Base-by-base conservation (phyloP, 1,284 basidiomycete genomes). In the Porodaedalea pini region DNA sequence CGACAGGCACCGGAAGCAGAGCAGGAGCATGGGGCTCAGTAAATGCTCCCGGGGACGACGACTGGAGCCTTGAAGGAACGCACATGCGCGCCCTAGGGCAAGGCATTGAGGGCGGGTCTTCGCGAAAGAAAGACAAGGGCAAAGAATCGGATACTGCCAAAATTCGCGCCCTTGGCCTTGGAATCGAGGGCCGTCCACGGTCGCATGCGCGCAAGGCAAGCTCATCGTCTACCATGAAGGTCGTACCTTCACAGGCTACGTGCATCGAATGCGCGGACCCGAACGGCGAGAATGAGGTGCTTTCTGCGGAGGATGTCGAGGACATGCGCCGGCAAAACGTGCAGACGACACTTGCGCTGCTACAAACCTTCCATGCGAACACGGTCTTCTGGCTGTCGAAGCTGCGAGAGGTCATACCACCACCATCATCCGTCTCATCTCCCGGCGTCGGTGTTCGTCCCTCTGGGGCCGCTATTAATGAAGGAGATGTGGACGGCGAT, bases 301-400 rank as follows among this genome's bases (percentile, higher is more conserved):
- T 56, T 5, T 51, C 52, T 45, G 17, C 45, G 29, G 62, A 62
- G 4, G 68, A 70, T 62, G 67, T 70, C 59, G 65, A 69, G 37
- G 75, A 78, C 45, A 73, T 73, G 11, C 80, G 48, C 10, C 48
- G 49, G 13, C 62, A 61, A 11, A 60, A 83, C 60, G 63, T 85
- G 4, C 67, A 77, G 57, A 87, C 84, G 43, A 85, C 87, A 11
- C 75, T 88, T 51, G 80, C 85, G 7, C 68, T 90, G 3, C 73
- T 90, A 36, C 84, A 88, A 63, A 83, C 85, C 0, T 85, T 90
- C 71, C 86, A 89, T 61, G 79, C 81, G 17, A 83, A 90, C 63
- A 83, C 86, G 2, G 73, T 75, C 3, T 83, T 85, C 65, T 80
- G 88, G 60, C 75, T 89, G n/a, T 78, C 80, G 1, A 77, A 79